Evolutionary conservation across 2,329 filamentous ascomycete genomes (phyloP).

Genomic region (Dothideomycetes sp.): DNA sequence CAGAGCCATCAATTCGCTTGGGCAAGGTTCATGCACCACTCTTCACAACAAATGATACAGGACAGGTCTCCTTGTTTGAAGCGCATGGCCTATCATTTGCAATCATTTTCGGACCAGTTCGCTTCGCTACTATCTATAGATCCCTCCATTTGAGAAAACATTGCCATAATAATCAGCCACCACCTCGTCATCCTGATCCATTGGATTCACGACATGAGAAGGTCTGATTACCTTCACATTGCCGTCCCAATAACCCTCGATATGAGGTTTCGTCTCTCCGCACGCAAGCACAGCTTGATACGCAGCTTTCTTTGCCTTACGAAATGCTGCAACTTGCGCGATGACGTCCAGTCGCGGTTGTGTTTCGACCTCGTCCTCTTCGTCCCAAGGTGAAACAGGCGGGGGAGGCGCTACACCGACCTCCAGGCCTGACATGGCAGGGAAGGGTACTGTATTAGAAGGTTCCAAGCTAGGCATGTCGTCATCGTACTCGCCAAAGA

Average conservation of each 20-base stretch:
- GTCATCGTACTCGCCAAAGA: slow-evolving; percentile 37
- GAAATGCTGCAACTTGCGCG: slow-evolving; percentile 41
- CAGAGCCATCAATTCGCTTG: no score
- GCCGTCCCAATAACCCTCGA: slow-evolving; percentile 50
- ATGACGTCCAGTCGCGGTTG: slow-evolving; percentile 37
- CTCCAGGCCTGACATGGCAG: slow-evolving; percentile 10
- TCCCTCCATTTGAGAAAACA: slow-evolving; percentile 9
- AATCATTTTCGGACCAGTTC: no score
- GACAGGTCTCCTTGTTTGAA: no score
- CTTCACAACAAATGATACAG: no score
- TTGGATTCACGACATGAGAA: background rate
- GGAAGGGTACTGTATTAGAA: background rate
- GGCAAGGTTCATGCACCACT: no score
- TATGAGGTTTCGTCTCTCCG: slow-evolving; percentile 23
- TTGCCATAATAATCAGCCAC: slow-evolving; percentile 22
- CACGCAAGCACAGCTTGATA: slow-evolving; percentile 28
- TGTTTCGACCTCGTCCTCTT: slow-evolving; percentile 7
- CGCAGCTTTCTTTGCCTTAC: slow-evolving; percentile 39
- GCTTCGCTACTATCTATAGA: background rate
- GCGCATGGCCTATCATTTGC: no score
- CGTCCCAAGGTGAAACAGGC: slow-evolving; percentile 6
- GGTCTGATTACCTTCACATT: slow-evolving; percentile 46
- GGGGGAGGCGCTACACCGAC: background rate
- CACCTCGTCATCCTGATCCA: slow-evolving; percentile 16
- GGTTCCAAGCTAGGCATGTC: slow-evolving; percentile 35